These are phyloP conservation scores for Terfezia claveryi DNA, from an alignment of 495 filamentous ascomycete species.

Conservation along the genomic window DNA sequence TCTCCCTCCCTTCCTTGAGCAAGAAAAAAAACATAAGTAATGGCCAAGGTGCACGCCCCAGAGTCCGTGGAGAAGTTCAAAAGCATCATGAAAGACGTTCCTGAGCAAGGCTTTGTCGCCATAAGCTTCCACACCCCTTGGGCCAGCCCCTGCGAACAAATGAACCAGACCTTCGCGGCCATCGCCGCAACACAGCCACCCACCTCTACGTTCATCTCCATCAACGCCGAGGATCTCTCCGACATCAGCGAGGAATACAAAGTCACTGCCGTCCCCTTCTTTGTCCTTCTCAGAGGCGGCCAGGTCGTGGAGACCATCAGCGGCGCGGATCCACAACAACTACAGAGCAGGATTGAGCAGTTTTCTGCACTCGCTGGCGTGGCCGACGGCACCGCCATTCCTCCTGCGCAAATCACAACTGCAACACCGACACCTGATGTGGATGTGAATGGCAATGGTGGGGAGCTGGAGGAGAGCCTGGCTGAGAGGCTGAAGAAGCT, in stretches of 20 bases:
- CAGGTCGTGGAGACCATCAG: conserved; percentile 57
- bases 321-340: conserved; percentile 65
- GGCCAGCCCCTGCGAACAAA: conserved; percentile 90
- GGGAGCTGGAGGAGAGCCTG: conserved; percentile 41
- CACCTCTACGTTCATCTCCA: conserved; percentile 47
- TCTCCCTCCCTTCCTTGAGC: no score
- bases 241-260: conserved; percentile 41
- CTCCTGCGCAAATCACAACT: conserved; percentile 17
- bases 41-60: conserved; percentile 59
- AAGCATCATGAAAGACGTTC: conserved; percentile 37
- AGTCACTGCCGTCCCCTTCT: conserved; percentile 78
- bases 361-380: conserved; percentile 30
- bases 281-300: conserved; percentile 53
- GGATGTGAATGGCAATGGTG: conserved; percentile 12
- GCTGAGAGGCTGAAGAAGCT: conserved; percentile 52
- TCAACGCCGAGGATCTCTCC: conserved; percentile 23
- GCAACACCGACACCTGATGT: conserved; percentile 1
- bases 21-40: conserved; percentile 11
- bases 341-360: conserved; percentile 61
- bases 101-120: conserved; percentile 45
- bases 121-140: conserved; percentile 90
- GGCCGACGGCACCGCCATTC: conserved; percentile 11
- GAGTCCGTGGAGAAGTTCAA: conserved; percentile 44
- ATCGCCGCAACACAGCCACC: conserved; percentile 64
- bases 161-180: conserved; percentile 54